Conservation (phyloP, 108 stramenopile genomes). For the Epithemia pelagica region DNA sequence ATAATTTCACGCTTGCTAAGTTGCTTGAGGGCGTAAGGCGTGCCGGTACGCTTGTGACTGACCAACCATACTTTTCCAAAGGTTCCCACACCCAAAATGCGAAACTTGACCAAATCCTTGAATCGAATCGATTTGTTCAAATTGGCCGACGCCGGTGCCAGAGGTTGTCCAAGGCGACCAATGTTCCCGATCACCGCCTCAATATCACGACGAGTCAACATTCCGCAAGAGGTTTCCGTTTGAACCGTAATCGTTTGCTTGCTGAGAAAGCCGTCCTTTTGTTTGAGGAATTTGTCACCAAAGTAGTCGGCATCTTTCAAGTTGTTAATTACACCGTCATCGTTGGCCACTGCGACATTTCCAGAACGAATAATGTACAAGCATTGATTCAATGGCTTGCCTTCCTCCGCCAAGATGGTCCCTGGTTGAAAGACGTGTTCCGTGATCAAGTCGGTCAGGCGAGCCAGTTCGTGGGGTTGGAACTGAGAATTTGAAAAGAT, state of each 20-base stretch:
- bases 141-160: conserved; percentile 28
- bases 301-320: conserved; percentile 77
- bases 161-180: conserved; percentile 49
- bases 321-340: conserved; percentile 68
- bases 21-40: conserved; percentile 87
- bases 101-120: conserved; percentile 75
- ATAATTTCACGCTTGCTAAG: conserved; percentile 93
- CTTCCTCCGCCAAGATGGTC: conserved; percentile 70
- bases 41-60: conserved; percentile 76
- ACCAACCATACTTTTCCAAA: conserved; percentile 99
- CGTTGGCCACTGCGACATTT: conserved; percentile 49
- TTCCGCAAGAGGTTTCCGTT: conserved; percentile 60
- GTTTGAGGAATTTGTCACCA: conserved; percentile 65
- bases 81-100: conserved; percentile 96
- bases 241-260: conserved; percentile 67
- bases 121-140: conserved; percentile 55
- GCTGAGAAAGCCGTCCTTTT: conserved; percentile 39
- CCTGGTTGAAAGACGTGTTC: conserved; percentile 57
- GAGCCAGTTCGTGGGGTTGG: conserved; percentile 76
- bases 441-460: conserved; percentile 62
- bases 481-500: conserved; percentile 80
- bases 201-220: conserved; percentile 55
- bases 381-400: conserved; percentile 59
- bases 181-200: conserved; percentile 75
- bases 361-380: conserved; percentile 80